Evolutionary conservation across 2,329 filamentous ascomycete genomes (phyloP).

Genomic region (Mariannaea elegans): DNA sequence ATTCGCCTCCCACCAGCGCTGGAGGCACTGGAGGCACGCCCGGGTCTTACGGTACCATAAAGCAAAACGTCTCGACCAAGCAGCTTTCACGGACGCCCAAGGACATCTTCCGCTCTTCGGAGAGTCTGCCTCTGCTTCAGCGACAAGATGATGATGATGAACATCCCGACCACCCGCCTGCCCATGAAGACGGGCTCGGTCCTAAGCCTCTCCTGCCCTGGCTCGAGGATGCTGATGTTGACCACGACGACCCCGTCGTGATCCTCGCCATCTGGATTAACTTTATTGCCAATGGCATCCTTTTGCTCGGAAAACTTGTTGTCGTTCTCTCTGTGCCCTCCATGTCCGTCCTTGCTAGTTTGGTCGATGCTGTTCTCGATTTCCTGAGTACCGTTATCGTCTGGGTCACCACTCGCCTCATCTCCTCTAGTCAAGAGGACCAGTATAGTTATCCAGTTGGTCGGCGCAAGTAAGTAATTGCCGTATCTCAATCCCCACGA

Average conservation of each 20-base stretch:
- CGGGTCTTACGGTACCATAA: constrained; percentile 43
- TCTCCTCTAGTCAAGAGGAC: constrained; percentile 71
- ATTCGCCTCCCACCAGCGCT: constrained; percentile 40
- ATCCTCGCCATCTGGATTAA: constrained; percentile 91
- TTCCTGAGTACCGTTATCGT: constrained; percentile 85
- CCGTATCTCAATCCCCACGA: neutral
- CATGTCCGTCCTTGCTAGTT: constrained; percentile 80
- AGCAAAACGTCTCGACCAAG: constrained; percentile 43
- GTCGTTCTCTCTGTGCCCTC: constrained; percentile 83
- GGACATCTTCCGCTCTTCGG: constrained; percentile 82
- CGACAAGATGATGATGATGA: constrained; percentile 56
- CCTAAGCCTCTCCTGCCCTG: constrained; percentile 70
- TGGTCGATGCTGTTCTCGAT: constrained; percentile 83
- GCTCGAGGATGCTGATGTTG: constrained; percentile 75
- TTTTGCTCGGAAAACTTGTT: constrained; percentile 79
- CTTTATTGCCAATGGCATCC: constrained; percentile 77
- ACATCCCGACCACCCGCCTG: constrained; percentile 29
- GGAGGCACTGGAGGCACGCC: constrained; percentile 19
- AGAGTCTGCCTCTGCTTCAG: constrained; percentile 71
- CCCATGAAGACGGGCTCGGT: constrained; percentile 43
- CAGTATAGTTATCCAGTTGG: constrained; percentile 83
- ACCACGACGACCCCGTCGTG: constrained; percentile 79
- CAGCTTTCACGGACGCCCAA: constrained; percentile 82
- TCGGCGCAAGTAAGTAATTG: constrained; percentile 59
- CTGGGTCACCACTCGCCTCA: constrained; percentile 79